These are phyloP conservation scores for Pseudozyma sp. DNA, from an alignment of 1,284 basidiomycete species.

Conservation along the genomic window DNA sequence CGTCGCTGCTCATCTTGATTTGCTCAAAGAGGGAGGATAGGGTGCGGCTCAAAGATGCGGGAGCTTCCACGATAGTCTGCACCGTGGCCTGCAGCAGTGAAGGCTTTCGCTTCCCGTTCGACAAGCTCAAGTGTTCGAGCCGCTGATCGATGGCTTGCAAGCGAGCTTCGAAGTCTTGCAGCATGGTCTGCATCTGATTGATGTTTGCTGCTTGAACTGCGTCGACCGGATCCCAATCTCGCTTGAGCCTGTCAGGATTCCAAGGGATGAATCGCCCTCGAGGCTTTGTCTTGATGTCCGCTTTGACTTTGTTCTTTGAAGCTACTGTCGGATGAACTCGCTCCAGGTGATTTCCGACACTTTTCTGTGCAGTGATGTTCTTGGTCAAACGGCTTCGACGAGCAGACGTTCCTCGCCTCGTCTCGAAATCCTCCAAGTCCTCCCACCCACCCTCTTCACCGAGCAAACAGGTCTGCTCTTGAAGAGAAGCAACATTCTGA, in stretches of 20 bases:
- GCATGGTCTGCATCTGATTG: not conserved
- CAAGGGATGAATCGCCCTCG: not conserved
- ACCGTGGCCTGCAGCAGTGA: not conserved
- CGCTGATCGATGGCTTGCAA: conserved; percentile 4
- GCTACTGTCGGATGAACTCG: not conserved
- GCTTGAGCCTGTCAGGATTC: not conserved
- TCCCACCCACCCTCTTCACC: not conserved
- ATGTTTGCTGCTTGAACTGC: not conserved
- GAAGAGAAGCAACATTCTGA: not conserved
- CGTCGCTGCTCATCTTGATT: conserved; percentile 4
- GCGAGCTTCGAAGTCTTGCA: not conserved
- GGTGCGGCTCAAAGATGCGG: not conserved
- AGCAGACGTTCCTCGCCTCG: not conserved
- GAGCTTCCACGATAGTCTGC: not conserved
- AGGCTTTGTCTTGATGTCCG: not conserved
- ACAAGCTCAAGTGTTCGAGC: not conserved
- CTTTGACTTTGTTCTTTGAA: not conserved
- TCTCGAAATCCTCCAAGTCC: not conserved
- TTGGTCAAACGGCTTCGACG: not conserved
- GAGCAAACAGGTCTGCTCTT: not conserved
- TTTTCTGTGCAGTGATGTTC: not conserved
- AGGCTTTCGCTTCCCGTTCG: not conserved
- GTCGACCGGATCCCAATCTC: not conserved
- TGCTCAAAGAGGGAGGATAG: not conserved
- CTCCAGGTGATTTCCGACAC: not conserved